Percentiles rank a stretch among this genome's conserved stretches.
Evolutionary conservation across 164 flowering plant species (phyloP).

Genomic region (Magnolia officinalis): DNA sequence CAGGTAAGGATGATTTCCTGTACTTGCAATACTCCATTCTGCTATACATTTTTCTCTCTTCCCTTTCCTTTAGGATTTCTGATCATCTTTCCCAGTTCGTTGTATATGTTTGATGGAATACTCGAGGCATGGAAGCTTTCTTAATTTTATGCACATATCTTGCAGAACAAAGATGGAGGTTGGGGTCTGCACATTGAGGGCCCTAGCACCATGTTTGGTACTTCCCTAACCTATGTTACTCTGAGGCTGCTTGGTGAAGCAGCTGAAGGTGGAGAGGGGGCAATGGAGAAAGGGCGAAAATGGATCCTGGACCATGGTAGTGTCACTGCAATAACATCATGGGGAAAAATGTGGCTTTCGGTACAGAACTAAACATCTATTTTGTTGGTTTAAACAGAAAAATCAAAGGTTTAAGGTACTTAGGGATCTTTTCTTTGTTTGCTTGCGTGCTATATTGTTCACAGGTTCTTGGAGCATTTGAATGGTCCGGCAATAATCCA

Average conservation of each 20-base stretch:
- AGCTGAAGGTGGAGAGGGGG: conserved; percentile 38
- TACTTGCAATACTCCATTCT: background rate
- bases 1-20: conserved; percentile 36
- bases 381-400: background rate
- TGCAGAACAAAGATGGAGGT: conserved; percentile 77
- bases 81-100: background rate
- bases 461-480: conserved; percentile 62
- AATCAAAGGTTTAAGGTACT: conserved; percentile 1
- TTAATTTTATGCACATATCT: background rate
- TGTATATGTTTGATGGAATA: background rate
- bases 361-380: conserved; percentile 20
- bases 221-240: conserved; percentile 48
- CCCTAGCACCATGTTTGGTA: conserved; percentile 63
- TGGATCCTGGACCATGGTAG: conserved; percentile 70
- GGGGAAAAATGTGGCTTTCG: conserved; percentile 71
- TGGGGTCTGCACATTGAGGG: conserved; percentile 90
- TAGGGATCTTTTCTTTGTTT: background rate
- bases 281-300: conserved; percentile 38
- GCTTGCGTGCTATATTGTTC: background rate
- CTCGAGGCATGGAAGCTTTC: background rate
- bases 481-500: conserved; percentile 70
- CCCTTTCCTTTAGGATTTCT: background rate
- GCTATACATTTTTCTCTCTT: background rate
- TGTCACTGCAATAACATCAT: conserved; percentile 41
- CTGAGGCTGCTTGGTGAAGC: conserved; percentile 60